These are phyloP conservation scores for Diaporthe helianthi DNA, from an alignment of 2,329 filamentous ascomycete species.

Conservation along the genomic window DNA sequence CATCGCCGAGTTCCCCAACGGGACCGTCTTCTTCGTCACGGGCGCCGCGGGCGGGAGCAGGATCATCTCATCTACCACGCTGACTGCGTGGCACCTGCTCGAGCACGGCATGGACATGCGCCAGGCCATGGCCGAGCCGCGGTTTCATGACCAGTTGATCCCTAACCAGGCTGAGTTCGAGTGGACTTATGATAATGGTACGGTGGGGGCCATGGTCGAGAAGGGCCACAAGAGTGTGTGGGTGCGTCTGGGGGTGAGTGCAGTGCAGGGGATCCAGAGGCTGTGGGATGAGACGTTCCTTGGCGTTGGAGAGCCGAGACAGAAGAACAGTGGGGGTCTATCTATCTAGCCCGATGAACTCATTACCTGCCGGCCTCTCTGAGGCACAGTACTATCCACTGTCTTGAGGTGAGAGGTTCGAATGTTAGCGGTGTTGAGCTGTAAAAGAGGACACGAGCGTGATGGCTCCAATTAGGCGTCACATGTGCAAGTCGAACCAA, in stretches of 20 bases:
- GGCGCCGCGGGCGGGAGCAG: slow-evolving; percentile 83
- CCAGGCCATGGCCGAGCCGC: slow-evolving; percentile 70
- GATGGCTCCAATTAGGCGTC: background rate
- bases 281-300: slow-evolving; percentile 74
- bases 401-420: background rate
- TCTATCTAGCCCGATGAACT: slow-evolving; percentile 45
- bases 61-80: slow-evolving; percentile 85
- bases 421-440: background rate
- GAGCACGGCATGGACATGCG: slow-evolving; percentile 68
- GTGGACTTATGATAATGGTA: slow-evolving; percentile 72
- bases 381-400: background rate
- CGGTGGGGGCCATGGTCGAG: slow-evolving; percentile 69
- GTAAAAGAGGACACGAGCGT: background rate
- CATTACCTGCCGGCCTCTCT: background rate
- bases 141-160: slow-evolving; percentile 83
- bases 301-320: slow-evolving; percentile 83
- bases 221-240: slow-evolving; percentile 79
- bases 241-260: slow-evolving; percentile 69
- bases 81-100: slow-evolving; percentile 76
- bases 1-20: slow-evolving; percentile 74
- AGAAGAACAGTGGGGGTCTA: slow-evolving; percentile 74
- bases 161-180: slow-evolving; percentile 76
- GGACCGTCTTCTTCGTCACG: slow-evolving; percentile 72
- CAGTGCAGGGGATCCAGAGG: slow-evolving; percentile 75
- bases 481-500: background rate